Conservation (phyloP, 2,329 filamentous ascomycete genomes). For the Trichoderma citrinoviride region DNA sequence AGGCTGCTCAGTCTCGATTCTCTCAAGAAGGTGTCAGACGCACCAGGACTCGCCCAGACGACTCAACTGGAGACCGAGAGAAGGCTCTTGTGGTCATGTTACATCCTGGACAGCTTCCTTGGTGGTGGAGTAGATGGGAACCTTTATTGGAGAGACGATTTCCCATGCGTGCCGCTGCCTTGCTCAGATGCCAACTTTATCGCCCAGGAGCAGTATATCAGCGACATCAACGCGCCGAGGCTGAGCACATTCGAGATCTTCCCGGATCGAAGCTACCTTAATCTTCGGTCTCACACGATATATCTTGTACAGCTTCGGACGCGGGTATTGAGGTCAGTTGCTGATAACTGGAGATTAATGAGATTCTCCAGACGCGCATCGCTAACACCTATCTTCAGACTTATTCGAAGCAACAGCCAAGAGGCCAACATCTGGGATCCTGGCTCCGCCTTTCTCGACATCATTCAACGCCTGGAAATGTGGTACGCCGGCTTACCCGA, state of each 20-base stretch:
- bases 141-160: slow-evolving; percentile 4
- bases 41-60: neutral
- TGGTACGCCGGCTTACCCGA: slow-evolving; percentile 3
- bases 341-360: neutral
- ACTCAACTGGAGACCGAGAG: slow-evolving; percentile 3
- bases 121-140: slow-evolving; percentile 13
- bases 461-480: neutral
- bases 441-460: slow-evolving; percentile 13
- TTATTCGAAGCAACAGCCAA: neutral
- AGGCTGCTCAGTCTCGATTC: slow-evolving; percentile 4
- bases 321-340: neutral
- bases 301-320: slow-evolving; percentile 16
- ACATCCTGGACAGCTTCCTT: slow-evolving; percentile 11
- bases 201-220: neutral
- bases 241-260: slow-evolving; percentile 1
- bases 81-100: slow-evolving; percentile 5
- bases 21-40: neutral
- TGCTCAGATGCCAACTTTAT: slow-evolving; percentile 12
- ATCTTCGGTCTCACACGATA: slow-evolving; percentile 10
- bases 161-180: neutral
- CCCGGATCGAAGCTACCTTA: neutral
- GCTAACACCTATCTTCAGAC: neutral
- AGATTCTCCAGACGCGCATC: neutral
- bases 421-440: slow-evolving; percentile 4
- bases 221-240: slow-evolving; percentile 1